phyloP scores from a whole-genome alignment of 768 basidiomycete species.

The Suillus subalutaceus region DNA sequence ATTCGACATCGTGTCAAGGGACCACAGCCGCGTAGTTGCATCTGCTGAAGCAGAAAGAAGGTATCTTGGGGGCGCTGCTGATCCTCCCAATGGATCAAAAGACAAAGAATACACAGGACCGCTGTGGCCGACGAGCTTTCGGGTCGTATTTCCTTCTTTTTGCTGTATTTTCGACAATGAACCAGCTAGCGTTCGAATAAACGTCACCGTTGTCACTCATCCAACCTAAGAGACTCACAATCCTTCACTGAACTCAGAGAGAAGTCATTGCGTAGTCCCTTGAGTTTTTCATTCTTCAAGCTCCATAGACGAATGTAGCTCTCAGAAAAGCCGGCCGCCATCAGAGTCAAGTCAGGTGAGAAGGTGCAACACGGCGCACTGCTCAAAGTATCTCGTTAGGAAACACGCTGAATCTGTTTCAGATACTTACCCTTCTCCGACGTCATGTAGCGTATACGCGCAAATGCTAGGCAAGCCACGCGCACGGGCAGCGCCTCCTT shows the following conservation, averaged over 20 bases:
- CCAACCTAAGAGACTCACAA: slow-evolving; percentile 47
- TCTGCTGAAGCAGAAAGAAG: slow-evolving; percentile 94
- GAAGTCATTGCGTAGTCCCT: slow-evolving; percentile 77
- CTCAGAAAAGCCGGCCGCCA: slow-evolving; percentile 95
- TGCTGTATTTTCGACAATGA: slow-evolving; percentile 69
- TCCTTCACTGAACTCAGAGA: slow-evolving; percentile 66
- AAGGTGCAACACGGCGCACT: slow-evolving; percentile 88
- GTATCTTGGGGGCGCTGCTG: slow-evolving; percentile 82
- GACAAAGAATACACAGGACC: slow-evolving; percentile 94
- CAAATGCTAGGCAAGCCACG: slow-evolving; percentile 90
- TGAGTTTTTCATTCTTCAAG: slow-evolving; percentile 88
- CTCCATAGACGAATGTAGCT: slow-evolving; percentile 96
- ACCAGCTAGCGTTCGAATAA: slow-evolving; percentile 43
- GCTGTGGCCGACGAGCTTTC: slow-evolving; percentile 97
- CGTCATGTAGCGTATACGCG: slow-evolving; percentile 92
- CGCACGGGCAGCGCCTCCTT: slow-evolving; percentile 54
- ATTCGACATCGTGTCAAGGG: slow-evolving; percentile 91
- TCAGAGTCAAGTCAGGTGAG: slow-evolving; percentile 85
- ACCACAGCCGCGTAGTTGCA: slow-evolving; percentile 90
- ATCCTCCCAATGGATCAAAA: slow-evolving; percentile 90
- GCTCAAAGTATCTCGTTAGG: slow-evolving; percentile 15
- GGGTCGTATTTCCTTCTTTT: slow-evolving; percentile 77
- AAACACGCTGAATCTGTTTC: slow-evolving; percentile 4
- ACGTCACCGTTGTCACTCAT: not conserved
- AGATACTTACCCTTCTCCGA: slow-evolving; percentile 83